Conservation (phyloP, 768 basidiomycete species). For the Rhodotorula graminis region DNA sequence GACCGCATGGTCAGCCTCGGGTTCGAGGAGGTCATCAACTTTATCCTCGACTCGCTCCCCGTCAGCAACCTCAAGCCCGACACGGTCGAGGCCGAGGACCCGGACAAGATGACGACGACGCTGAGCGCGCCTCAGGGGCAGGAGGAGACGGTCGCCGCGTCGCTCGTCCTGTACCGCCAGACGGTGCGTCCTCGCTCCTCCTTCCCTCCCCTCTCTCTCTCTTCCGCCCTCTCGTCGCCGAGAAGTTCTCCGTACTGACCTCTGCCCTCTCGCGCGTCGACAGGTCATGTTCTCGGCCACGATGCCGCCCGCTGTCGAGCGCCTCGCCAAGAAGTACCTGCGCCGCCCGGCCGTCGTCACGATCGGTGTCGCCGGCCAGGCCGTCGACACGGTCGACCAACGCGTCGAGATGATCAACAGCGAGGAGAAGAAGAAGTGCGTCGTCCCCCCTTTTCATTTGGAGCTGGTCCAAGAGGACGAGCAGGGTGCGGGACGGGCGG, state of each 20-base stretch:
- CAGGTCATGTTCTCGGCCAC: conserved; percentile 67
- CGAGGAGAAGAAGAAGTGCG: conserved; percentile 89
- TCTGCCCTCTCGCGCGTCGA: conserved; percentile 30
- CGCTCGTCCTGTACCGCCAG: conserved; percentile 38
- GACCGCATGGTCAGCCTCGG: conserved; percentile 98
- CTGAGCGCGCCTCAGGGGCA: conserved; percentile 39
- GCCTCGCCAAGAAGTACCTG: conserved; percentile 84
- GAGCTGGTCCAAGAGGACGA: no score
- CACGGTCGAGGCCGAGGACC: conserved; percentile 57
- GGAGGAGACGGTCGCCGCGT: conserved; percentile 12
- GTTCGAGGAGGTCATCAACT: conserved; percentile 88
- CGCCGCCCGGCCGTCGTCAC: conserved; percentile 89
- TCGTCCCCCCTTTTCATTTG: no score
- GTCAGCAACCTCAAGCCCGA: conserved; percentile 82
- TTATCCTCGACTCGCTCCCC: conserved; percentile 89
- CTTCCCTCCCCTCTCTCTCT: not conserved
- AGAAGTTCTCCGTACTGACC: not conserved
- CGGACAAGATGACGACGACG: conserved; percentile 72
- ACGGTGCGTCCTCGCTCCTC: conserved; percentile 26
- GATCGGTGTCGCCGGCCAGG: conserved; percentile 95
- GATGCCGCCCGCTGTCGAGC: conserved; percentile 52
- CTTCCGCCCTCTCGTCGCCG: not conserved
- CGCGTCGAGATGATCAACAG: conserved; percentile 84
- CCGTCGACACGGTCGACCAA: conserved; percentile 97
- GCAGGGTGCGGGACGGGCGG: no score